phyloP scores from a whole-genome alignment of 495 filamentous ascomycete species.

The Sordaria brevicollis region DNA sequence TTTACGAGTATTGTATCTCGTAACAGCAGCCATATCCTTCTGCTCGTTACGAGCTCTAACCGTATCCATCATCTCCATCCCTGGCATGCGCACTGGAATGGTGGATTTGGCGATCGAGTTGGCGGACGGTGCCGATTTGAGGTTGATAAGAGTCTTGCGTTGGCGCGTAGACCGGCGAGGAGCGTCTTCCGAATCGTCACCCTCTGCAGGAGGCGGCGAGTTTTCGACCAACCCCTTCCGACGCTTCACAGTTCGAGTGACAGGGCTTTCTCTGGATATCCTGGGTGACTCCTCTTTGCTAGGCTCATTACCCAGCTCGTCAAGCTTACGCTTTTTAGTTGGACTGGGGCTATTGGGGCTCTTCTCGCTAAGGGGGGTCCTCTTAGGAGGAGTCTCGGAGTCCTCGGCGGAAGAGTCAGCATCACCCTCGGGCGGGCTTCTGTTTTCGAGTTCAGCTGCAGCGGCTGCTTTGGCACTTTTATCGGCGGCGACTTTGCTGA shows the following conservation, averaged over 20 bases:
- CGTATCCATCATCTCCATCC: slow-evolving; percentile 18
- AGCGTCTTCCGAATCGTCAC: background rate
- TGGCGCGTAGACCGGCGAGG: slow-evolving; percentile 21
- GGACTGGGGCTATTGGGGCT: slow-evolving; percentile 29
- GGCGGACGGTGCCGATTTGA: slow-evolving; percentile 18
- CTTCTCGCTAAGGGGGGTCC: slow-evolving; percentile 26
- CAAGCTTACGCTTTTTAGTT: slow-evolving; percentile 24
- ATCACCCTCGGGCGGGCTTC: slow-evolving; percentile 10
- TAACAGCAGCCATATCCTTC: slow-evolving; percentile 39
- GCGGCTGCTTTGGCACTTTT: slow-evolving; percentile 28
- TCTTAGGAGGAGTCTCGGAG: slow-evolving; percentile 20
- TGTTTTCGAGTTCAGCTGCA: slow-evolving; percentile 7
- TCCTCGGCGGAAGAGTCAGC: slow-evolving; percentile 16
- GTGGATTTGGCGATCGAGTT: slow-evolving; percentile 22
- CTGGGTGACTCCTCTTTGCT: slow-evolving; percentile 1
- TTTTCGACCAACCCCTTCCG: background rate
- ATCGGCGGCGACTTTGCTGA: slow-evolving; percentile 35
- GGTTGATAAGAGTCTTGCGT: slow-evolving; percentile 14
- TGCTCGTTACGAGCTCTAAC: slow-evolving; percentile 30
- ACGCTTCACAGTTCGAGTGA: background rate
- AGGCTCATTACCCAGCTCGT: slow-evolving; percentile 7
- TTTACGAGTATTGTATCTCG: slow-evolving; percentile 42
- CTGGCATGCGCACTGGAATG: slow-evolving; percentile 21
- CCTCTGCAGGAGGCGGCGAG: background rate
- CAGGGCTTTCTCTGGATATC: background rate